Percentiles rank a stretch among this genome's conserved stretches.
Conservation (phyloP, 495 filamentous ascomycete genomes). For the Trichoderma reesei region DNA sequence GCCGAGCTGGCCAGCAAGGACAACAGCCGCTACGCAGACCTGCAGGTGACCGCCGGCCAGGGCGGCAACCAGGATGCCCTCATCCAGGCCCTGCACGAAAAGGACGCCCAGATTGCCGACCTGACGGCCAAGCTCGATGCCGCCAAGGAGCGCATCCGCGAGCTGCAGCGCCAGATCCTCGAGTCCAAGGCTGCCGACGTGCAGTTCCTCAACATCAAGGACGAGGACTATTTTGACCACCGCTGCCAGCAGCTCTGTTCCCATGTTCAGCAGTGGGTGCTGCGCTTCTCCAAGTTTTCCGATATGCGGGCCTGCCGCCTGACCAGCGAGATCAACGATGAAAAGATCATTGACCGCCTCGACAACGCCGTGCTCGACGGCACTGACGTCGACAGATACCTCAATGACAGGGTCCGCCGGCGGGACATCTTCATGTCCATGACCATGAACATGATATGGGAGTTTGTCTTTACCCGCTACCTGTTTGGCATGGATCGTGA, state of each 20-base stretch:
- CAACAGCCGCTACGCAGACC: slow-evolving; percentile 47
- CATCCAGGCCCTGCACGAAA: slow-evolving; percentile 56
- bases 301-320: slow-evolving; percentile 75
- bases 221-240: slow-evolving; percentile 88
- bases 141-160: slow-evolving; percentile 66
- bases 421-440: slow-evolving; percentile 95
- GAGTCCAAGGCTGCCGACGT: slow-evolving; percentile 54
- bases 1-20: slow-evolving; percentile 55
- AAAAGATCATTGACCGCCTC: slow-evolving; percentile 81
- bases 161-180: slow-evolving; percentile 76
- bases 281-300: slow-evolving; percentile 93
- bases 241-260: slow-evolving; percentile 91
- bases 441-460: slow-evolving; percentile 96
- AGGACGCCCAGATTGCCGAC: slow-evolving; percentile 67
- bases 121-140: slow-evolving; percentile 68
- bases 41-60: slow-evolving; percentile 47
- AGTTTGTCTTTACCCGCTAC: slow-evolving; percentile 94
- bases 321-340: slow-evolving; percentile 71
- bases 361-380: slow-evolving; percentile 92
- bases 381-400: slow-evolving; percentile 75
- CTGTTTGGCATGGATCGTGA: slow-evolving; percentile 97
- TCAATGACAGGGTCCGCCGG: slow-evolving; percentile 74
- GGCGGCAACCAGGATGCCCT: slow-evolving; percentile 41
- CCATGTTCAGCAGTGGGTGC: slow-evolving; percentile 90
- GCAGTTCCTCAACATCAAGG: slow-evolving; percentile 68